These are phyloP conservation scores for Talaromyces ruber DNA, from an alignment of 495 filamentous ascomycete species.

Conservation along the genomic window DNA sequence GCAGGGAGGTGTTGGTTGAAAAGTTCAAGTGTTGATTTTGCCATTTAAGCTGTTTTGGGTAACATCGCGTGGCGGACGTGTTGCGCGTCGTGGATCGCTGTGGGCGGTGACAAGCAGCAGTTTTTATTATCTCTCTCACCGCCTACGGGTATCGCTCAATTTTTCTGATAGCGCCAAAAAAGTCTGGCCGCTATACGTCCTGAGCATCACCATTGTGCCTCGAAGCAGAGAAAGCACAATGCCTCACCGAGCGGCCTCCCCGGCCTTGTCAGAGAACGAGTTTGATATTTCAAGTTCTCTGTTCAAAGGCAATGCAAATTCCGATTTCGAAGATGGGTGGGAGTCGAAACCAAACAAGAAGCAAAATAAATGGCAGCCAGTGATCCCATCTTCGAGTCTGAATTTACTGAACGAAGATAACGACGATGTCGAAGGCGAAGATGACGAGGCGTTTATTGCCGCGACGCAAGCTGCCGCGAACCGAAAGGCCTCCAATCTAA, in stretches of 20 bases:
- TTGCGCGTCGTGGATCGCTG: slow-evolving; percentile 26
- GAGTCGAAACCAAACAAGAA: slow-evolving; percentile 15
- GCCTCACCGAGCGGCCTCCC: slow-evolving; percentile 63
- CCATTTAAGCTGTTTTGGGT: slow-evolving; percentile 21
- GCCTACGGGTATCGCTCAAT: slow-evolving; percentile 18
- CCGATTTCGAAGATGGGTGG: slow-evolving; percentile 27
- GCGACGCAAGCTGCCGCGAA: slow-evolving; percentile 75
- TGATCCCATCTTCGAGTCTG: slow-evolving; percentile 25
- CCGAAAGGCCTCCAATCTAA: slow-evolving; percentile 70
- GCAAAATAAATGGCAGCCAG: slow-evolving; percentile 19
- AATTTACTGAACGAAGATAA: slow-evolving; percentile 33
- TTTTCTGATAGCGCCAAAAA: slow-evolving; percentile 19
- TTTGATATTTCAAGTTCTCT: slow-evolving; percentile 80
- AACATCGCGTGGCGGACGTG: slow-evolving; percentile 22
- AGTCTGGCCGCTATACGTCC: neutral
- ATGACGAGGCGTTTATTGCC: slow-evolving; percentile 84
- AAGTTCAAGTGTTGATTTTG: neutral
- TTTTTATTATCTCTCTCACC: slow-evolving; percentile 26
- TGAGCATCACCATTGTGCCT: neutral
- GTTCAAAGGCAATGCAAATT: slow-evolving; percentile 53
- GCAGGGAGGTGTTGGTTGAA: neutral
- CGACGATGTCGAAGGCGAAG: slow-evolving; percentile 51
- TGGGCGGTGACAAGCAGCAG: slow-evolving; percentile 14
- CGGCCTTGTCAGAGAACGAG: slow-evolving; percentile 79
- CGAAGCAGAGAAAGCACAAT: slow-evolving; percentile 18